Evolutionary conservation across 2,329 filamentous ascomycete species (phyloP).

Genomic region (Penicillium sp.): DNA sequence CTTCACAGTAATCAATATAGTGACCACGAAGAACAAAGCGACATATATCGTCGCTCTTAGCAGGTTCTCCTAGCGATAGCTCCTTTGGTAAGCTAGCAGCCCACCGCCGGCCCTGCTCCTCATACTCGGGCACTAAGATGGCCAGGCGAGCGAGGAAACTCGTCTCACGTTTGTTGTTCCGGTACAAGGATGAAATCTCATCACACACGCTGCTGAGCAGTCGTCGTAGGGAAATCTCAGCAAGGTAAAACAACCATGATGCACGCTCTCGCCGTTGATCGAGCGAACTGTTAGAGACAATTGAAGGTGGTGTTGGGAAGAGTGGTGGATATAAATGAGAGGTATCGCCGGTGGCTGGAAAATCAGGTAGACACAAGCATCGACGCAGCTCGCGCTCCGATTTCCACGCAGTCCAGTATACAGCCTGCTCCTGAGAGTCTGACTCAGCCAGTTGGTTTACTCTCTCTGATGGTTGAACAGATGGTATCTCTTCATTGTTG

Average conservation of each 20-base stretch:
- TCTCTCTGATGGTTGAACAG: background rate
- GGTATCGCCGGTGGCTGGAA: background rate
- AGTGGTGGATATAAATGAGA: background rate
- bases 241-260: background rate
- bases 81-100: background rate
- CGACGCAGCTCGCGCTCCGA: background rate
- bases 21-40: background rate
- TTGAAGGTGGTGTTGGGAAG: background rate
- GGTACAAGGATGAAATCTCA: background rate
- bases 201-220: background rate
- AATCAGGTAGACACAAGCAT: background rate
- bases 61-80: background rate
- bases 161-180: background rate
- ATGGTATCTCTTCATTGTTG: background rate
- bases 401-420: background rate
- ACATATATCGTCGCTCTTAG: background rate
- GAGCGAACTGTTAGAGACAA: background rate
- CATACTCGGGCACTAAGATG: background rate
- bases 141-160: background rate
- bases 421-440: background rate
- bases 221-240: background rate
- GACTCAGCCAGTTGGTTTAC: background rate
- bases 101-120: background rate
- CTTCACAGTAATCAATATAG: background rate
- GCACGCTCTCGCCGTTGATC: background rate